Conservation (phyloP, 768 basidiomycete species). For the Lyophyllum decastes region DNA sequence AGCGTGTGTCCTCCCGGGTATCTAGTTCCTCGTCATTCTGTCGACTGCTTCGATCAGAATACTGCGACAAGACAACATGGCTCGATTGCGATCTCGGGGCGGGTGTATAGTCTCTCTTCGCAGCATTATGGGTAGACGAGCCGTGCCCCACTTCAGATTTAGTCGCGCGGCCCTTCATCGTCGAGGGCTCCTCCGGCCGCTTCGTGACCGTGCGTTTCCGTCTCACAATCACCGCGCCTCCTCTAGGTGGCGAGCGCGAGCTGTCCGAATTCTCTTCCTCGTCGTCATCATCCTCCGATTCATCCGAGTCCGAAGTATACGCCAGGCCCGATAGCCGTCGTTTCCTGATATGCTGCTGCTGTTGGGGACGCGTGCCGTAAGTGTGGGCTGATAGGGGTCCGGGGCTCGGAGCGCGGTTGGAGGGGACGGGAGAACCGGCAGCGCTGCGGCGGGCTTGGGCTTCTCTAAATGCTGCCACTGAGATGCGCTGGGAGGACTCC, state of each 20-base stretch:
- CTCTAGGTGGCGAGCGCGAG: neutral
- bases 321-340: slow-evolving; percentile 16
- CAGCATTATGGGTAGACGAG: slow-evolving; percentile 4
- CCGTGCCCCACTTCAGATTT: slow-evolving; percentile 47
- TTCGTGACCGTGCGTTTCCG: slow-evolving; percentile 19
- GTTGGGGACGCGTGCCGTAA: neutral
- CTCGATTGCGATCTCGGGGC: slow-evolving; percentile 30
- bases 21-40: slow-evolving; percentile 7
- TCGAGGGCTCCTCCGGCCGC: neutral
- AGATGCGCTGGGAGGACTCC: slow-evolving; percentile 73
- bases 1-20: slow-evolving; percentile 18
- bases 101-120: slow-evolving; percentile 16
- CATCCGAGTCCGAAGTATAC: slow-evolving; percentile 28
- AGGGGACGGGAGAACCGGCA: slow-evolving; percentile 61
- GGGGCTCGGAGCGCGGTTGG: slow-evolving; percentile 31
- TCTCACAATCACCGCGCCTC: neutral
- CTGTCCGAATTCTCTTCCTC: slow-evolving; percentile 27
- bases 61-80: slow-evolving; percentile 18
- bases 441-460: slow-evolving; percentile 67
- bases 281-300: slow-evolving; percentile 31
- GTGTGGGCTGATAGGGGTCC: slow-evolving; percentile 29
- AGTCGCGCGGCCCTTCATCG: slow-evolving; percentile 26
- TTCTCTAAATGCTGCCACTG: slow-evolving; percentile 81
- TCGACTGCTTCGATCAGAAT: neutral
- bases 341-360: neutral